phyloP scores from a whole-genome alignment of 2,329 filamentous ascomycete genomes.

The Mollisia scopiformis region DNA sequence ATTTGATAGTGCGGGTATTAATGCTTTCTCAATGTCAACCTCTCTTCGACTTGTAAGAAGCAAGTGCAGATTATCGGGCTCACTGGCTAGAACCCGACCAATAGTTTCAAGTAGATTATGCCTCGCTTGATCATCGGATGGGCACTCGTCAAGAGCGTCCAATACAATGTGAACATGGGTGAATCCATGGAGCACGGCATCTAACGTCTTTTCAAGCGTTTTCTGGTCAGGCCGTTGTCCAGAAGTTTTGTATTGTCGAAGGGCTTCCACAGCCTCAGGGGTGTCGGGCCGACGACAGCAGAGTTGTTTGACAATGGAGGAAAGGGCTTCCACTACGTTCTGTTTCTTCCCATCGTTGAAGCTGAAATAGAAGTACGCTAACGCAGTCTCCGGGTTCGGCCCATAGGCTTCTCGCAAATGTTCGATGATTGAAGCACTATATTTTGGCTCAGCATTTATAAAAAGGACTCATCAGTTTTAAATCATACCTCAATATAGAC shows the following conservation, averaged over 20 bases:
- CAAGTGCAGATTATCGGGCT: not conserved
- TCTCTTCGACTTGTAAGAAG: not conserved
- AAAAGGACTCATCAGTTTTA: no score
- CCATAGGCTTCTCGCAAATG: not conserved
- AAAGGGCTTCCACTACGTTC: not conserved
- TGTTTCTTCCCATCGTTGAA: conserved; percentile 28
- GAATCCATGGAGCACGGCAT: not conserved
- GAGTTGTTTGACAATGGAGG: not conserved
- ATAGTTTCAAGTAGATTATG: not conserved
- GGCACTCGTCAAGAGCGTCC: conserved; percentile 3
- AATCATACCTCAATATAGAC: conserved; percentile 12
- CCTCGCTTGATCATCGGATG: not conserved
- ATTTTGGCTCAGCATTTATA: no score
- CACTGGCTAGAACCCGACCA: not conserved
- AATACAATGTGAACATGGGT: not conserved
- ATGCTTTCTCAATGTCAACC: not conserved
- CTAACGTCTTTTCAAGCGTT: not conserved
- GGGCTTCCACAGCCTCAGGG: not conserved
- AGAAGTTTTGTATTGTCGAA: not conserved
- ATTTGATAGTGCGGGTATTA: no score
- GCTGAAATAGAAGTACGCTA: conserved; percentile 32
- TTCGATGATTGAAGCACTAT: conserved; percentile 13
- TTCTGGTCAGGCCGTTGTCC: not conserved
- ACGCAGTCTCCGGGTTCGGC: conserved; percentile 4
- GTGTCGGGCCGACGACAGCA: not conserved